Evolutionary conservation across 148 eudicot genomes (phyloP), one percentile per base, ranked within the genome.

Genomic region (Hydrangea macrophylla): DNA sequence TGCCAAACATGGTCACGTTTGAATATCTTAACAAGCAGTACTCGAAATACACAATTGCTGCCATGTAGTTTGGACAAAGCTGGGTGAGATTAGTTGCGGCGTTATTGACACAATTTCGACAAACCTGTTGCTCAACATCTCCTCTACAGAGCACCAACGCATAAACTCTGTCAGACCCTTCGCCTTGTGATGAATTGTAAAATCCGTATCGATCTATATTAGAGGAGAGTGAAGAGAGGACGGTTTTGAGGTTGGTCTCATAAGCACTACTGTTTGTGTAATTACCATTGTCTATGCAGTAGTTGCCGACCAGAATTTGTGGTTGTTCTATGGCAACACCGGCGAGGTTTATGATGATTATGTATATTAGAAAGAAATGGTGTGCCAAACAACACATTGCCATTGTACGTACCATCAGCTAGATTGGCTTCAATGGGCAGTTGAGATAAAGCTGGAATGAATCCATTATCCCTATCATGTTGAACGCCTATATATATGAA

Each of bases 21-120:
- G 85, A 69, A 73, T 81, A 86, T 6, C 90, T 48, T 2, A 86
- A 9, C 75, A 75, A 58, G 67, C 90, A 83, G n/a, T n/a, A n/a
- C n/a, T 72, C 85, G 23, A 79, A 79, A 79, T 78, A 83, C 10
- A 62, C 68, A 24, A 79, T 65, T 0, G 79, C 87, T 36, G 76
- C 80, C 35, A 53, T 83, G 1, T 68, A 53, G 55, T 18, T 45
- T 7, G 83, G 79, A 68, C 90, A 86, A 1, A 36, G 23, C 22
- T 44, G 32, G 25, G 53, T 62, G 30, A 77, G 12, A 23, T 9
- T 26, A 7, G 5, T 20, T 0, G 73, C 65, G 0, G 81, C 71
- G 2, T 60, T 53, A 7, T 31, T 37, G 18, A 82, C 74, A 62
- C 86, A 85, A 6, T 33, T n/a, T 0, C 60, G 80, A 36, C 89